Percentiles rank a stretch among this genome's conserved stretches.
Evolutionary conservation across 768 basidiomycete genomes (phyloP).

Genomic region (Hygrocybe punicea): DNA sequence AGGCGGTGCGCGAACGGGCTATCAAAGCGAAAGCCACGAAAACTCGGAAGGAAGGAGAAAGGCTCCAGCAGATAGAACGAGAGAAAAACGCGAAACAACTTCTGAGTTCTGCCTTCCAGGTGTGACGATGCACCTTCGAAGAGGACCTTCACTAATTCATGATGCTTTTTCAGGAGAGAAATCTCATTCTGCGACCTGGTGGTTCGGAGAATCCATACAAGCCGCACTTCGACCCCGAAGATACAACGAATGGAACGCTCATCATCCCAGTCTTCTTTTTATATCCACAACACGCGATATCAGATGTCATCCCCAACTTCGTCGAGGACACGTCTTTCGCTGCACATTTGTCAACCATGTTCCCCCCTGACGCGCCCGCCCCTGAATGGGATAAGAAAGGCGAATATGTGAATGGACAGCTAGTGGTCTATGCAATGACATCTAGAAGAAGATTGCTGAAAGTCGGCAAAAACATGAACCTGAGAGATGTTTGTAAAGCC

Average conservation of each 20-base stretch:
- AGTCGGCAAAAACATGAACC: conserved; percentile 85
- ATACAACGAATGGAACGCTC: conserved; percentile 55
- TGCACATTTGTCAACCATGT: conserved; percentile 76
- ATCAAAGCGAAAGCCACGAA: conserved; percentile 46
- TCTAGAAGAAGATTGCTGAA: conserved; percentile 73
- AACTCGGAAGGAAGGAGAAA: conserved; percentile 50
- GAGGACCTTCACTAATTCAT: neutral
- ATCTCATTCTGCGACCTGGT: conserved; percentile 58
- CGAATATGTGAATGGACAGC: conserved; percentile 60
- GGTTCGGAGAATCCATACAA: conserved; percentile 53
- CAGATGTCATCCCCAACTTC: conserved; percentile 86
- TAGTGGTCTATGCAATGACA: conserved; percentile 85
- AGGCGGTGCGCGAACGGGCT: conserved; percentile 46
- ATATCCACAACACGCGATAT: conserved; percentile 85
- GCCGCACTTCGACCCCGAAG: conserved; percentile 67
- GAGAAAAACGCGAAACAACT: conserved; percentile 51
- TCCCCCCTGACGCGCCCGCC: conserved; percentile 62
- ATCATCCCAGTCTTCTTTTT: conserved; percentile 88
- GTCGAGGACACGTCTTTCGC: conserved; percentile 80
- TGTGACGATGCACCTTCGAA: conserved; percentile 37
- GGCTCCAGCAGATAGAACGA: conserved; percentile 45
- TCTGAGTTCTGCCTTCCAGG: conserved; percentile 61
- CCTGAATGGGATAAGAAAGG: conserved; percentile 74
- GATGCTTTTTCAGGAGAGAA: conserved; percentile 56
- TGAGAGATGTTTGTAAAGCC: conserved; percentile 69